Percentiles rank a stretch among this genome's conserved stretches.
phyloP scores from a whole-genome alignment of 306 rosid genomes.

The Vigna mungo region DNA sequence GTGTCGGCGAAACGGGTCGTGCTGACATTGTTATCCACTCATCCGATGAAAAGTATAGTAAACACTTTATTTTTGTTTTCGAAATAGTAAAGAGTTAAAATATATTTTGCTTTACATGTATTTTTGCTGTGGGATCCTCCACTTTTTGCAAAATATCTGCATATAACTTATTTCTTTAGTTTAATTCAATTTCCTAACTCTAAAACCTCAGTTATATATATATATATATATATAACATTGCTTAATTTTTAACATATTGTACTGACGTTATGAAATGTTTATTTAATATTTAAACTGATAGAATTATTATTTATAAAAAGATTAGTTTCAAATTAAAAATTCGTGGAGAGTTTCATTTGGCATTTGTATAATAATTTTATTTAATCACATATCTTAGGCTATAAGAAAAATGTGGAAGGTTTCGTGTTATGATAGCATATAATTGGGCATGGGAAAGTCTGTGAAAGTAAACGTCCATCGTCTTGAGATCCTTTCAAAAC shows the following conservation, averaged over 20 bases:
- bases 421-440: no score
- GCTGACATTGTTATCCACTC: slow-evolving; percentile 34
- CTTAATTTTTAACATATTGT: not conserved
- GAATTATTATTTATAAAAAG: no score
- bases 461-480: no score
- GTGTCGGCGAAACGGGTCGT: slow-evolving; percentile 8
- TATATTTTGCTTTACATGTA: not conserved
- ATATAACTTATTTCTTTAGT: not conserved
- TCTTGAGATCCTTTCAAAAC: no score
- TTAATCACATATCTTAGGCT: not conserved
- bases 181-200: not conserved
- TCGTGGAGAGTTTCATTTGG: no score
- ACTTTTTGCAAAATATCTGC: not conserved
- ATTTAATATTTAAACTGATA: not conserved
- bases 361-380: not conserved
- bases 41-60: not conserved
- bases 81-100: not conserved
- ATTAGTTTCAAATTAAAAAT: no score
- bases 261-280: not conserved
- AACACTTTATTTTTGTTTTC: not conserved
- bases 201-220: not conserved
- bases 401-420: slow-evolving; percentile 27
- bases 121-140: not conserved
- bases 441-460: no score
- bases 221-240: not conserved